A percentile compares a stretch with the other conserved stretches of the same genome.
These are phyloP conservation scores for Cladosporium austrohemisphaericum DNA, from an alignment of 2,329 filamentous ascomycete species.

Conservation along the genomic window DNA sequence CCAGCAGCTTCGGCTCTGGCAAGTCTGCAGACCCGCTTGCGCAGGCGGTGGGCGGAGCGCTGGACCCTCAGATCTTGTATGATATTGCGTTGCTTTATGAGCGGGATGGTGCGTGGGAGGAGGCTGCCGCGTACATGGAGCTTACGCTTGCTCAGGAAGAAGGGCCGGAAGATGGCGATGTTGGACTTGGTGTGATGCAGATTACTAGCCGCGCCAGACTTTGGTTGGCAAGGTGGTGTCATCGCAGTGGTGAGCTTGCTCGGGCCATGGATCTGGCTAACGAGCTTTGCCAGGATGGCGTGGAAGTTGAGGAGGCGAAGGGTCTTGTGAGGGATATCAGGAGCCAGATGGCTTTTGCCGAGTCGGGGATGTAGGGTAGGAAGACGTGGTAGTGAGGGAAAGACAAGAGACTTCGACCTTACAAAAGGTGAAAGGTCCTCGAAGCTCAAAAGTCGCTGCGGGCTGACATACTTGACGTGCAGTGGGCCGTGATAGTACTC, in stretches of 20 bases:
- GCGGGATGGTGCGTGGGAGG: constrained; percentile 68
- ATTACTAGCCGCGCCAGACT: constrained; percentile 89
- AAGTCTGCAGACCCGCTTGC: constrained; percentile 40
- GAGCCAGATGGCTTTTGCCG: constrained; percentile 56
- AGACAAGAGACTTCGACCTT: too few species aligned
- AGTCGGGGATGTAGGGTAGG: constrained; percentile 18
- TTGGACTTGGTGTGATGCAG: constrained; percentile 77
- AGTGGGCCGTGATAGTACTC: too few species aligned
- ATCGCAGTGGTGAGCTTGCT: constrained; percentile 69
- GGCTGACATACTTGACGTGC: too few species aligned
- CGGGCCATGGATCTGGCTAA: constrained; percentile 77
- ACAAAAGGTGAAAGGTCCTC: too few species aligned
- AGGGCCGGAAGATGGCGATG: constrained; percentile 49
- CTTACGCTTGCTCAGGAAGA: constrained; percentile 90
- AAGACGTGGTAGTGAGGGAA: too few species aligned
- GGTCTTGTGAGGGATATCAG: constrained; percentile 83
- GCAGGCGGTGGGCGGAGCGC: constrained; percentile 52
- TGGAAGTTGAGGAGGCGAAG: constrained; percentile 96
- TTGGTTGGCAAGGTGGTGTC: constrained; percentile 84
- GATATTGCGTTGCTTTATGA: constrained; percentile 91
- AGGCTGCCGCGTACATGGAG: constrained; percentile 93
- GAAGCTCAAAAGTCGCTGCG: too few species aligned
- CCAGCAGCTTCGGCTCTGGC: constrained; percentile 42
- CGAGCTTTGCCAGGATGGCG: constrained; percentile 91
- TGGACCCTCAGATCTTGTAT: constrained; percentile 86